A percentile compares a stretch with the other conserved stretches of the same genome.
These are phyloP conservation scores for Crithidia bombi DNA, from an alignment of 208 protist genomes.

Conservation along the genomic window DNA sequence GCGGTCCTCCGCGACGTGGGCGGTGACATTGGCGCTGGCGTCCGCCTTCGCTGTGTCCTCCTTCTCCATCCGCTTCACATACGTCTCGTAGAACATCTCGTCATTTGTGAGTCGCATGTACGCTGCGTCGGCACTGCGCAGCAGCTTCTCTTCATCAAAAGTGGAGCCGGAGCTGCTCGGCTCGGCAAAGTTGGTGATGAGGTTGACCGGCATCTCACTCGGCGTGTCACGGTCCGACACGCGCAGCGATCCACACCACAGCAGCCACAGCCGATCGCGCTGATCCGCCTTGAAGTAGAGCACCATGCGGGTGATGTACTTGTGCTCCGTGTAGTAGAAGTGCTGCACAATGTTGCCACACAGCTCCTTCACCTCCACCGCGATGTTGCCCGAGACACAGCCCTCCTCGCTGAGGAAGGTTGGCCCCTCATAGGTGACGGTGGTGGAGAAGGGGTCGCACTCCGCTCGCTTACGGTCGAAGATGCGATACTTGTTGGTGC, in stretches of 20 bases:
- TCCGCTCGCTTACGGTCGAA: constrained; percentile 71
- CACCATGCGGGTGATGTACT: constrained; percentile 92
- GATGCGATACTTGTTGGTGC: constrained; percentile 82
- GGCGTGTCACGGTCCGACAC: constrained; percentile 66
- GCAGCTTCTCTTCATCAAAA: constrained; percentile 63
- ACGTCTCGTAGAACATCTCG: constrained; percentile 83
- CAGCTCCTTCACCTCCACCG: constrained; percentile 74
- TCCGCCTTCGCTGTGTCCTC: constrained; percentile 24
- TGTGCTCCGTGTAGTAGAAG: constrained; percentile 92
- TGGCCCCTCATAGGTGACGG: constrained; percentile 89
- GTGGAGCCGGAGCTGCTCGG: constrained; percentile 31
- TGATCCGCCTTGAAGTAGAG: constrained; percentile 88
- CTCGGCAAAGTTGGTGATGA: constrained; percentile 76
- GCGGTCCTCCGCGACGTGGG: constrained; percentile 13
- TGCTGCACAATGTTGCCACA: constrained; percentile 85
- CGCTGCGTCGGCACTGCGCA: constrained; percentile 56
- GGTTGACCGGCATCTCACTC: constrained; percentile 84
- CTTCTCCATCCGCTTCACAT: constrained; percentile 47
- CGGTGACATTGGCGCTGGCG: background rate
- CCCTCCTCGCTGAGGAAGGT: constrained; percentile 80
- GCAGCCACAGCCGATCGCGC: constrained; percentile 73
- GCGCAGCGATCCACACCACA: constrained; percentile 87
- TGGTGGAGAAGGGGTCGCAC: constrained; percentile 68
- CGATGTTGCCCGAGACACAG: constrained; percentile 75
- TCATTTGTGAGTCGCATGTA: constrained; percentile 69